Evolutionary conservation across 768 basidiomycete species (phyloP), one percentile per base, ranked within the genome.

Genomic region (Rhodotorula kratochvilovae): DNA sequence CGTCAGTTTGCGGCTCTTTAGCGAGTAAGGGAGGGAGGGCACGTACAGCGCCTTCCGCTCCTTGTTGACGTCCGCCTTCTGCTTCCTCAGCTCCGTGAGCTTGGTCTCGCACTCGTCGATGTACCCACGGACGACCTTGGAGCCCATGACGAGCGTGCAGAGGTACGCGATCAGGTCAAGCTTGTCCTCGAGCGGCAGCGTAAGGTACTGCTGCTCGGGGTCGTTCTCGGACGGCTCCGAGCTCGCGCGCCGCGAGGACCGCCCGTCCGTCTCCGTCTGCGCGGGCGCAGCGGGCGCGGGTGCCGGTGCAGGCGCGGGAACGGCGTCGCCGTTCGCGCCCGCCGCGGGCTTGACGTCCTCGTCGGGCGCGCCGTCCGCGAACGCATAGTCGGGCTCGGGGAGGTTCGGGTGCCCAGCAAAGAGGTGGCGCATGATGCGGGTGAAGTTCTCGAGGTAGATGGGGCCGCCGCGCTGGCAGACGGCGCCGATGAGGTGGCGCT

Each of bases 41-140:
- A 85, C 92, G 82, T 80, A 95, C 94, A 88, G 85, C 79, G 89
- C 87, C 80, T 91, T 94, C 82, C 89, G 89, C 77, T 88, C 83
- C 69, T 94, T 85, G 81, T 96, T 96, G 71, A 93, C 87, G 72
- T 98, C 96, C 43, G 94, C 92, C 80, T 94, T 90, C 80, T 95
- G 91, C 81, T 98, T 99, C 73, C 96, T 83, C 45, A 96, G 83
- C 36, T 93, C 91, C 16, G 96, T 98, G 72, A 99, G 80, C 73
- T 90, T 88, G 76, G 90, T 86, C 78, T 94, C 92, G 77, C 90
- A 91, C 56, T 87, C 85, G 77, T 99, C 96, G 86, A 98, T 90
- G 77, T 91, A 90, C 11, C 85, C 81, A 78, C 93, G 90, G 31
- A 97, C 87, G 17, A 87, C 85, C 81, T 92, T 95, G 81, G 91